phyloP scores from a whole-genome alignment of 306 rosid genomes.

The Alnus rubra region DNA sequence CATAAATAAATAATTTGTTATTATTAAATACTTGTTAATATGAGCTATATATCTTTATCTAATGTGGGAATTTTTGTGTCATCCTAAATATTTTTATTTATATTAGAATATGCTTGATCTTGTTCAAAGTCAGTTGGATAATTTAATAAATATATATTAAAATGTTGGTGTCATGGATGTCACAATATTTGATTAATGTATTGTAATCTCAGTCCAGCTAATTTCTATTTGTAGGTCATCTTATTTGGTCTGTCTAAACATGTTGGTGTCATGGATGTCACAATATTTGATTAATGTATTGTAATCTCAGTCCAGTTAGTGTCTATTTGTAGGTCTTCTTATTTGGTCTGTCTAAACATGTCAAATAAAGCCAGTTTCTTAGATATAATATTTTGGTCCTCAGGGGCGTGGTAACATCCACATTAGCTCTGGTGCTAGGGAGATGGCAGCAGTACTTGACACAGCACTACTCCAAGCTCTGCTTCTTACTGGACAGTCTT shows the following conservation, averaged over 20 bases:
- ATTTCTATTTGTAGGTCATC: not conserved
- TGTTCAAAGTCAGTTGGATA: not conserved
- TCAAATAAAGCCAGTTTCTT: not conserved
- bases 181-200: not conserved
- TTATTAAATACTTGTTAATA: not conserved
- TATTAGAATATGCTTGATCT: not conserved
- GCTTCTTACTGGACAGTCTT: slow-evolving; percentile 87
- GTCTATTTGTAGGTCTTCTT: not conserved
- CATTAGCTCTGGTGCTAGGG: slow-evolving; percentile 82
- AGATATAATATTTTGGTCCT: slow-evolving; percentile 20
- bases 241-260: not conserved
- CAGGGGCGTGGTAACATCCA: slow-evolving; percentile 71
- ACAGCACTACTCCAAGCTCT: slow-evolving; percentile 91
- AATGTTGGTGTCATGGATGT: not conserved
- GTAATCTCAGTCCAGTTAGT: not conserved
- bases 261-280: not conserved
- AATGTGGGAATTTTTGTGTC: not conserved
- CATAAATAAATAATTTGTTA: not conserved
- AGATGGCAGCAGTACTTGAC: slow-evolving; percentile 90
- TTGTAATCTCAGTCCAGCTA: not conserved
- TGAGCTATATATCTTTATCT: not conserved
- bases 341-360: not conserved
- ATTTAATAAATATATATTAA: not conserved
- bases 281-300: not conserved
- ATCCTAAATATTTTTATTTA: not conserved